Percentiles rank a stretch among this genome's conserved stretches.
Conservation (phyloP, 805 yeast genomes). For the Sugiyamaella qingdaonensis region DNA sequence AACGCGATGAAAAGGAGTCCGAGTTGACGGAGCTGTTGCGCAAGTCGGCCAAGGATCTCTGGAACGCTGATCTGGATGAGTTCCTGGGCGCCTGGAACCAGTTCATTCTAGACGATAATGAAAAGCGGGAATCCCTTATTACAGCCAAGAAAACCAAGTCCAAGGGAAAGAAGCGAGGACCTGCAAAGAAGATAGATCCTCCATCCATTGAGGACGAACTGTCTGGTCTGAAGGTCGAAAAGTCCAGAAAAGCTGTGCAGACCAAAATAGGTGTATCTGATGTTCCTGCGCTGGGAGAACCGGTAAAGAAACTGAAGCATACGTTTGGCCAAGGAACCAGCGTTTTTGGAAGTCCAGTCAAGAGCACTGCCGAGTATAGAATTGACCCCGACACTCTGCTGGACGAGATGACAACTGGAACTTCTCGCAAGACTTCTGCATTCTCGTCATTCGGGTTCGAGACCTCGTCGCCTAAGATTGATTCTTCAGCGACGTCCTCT, state of each 20-base stretch:
- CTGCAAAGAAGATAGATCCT: conserved; percentile 24
- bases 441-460: conserved; percentile 7
- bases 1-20: conserved; percentile 64
- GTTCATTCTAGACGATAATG: conserved; percentile 63
- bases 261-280: conserved; percentile 3
- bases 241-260: conserved; percentile 9
- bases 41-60: conserved; percentile 77
- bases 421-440: conserved; percentile 11
- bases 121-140: conserved; percentile 49
- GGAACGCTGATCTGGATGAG: conserved; percentile 78
- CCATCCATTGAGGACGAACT: conserved; percentile 34
- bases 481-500: background rate
- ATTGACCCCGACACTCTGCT: conserved; percentile 17
- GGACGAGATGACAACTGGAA: conserved; percentile 7
- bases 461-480: background rate
- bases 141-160: conserved; percentile 34
- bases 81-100: conserved; percentile 63
- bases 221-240: conserved; percentile 23
- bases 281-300: conserved; percentile 20
- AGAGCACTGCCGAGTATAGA: conserved; percentile 10
- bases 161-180: conserved; percentile 33
- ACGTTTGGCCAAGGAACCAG: conserved; percentile 34
- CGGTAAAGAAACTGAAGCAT: conserved; percentile 7
- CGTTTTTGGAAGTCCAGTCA: conserved; percentile 29
- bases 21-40: conserved; percentile 65